phyloP scores from a whole-genome alignment of 2,329 filamentous ascomycete species.

The Venturia aucupariae region DNA sequence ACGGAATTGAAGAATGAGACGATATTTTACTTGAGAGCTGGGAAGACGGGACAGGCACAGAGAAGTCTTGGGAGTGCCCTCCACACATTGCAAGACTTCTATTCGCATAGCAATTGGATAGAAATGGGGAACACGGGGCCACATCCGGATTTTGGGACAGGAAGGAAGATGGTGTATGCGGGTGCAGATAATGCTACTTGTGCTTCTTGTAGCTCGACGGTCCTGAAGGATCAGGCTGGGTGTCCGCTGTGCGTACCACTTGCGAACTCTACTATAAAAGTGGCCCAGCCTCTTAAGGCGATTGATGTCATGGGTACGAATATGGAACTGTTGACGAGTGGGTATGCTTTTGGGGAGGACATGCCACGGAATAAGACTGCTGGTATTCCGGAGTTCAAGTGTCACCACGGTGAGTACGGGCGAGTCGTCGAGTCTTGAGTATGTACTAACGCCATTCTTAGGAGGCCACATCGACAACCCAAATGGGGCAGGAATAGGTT shows the following conservation, averaged over 20 bases:
- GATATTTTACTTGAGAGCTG: not conserved
- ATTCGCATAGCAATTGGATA: conserved; percentile 7
- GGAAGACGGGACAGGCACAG: not conserved
- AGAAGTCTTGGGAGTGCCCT: not conserved
- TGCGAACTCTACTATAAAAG: not conserved
- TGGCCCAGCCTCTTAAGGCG: not conserved
- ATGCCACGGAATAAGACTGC: conserved; percentile 1
- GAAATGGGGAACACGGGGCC: not conserved
- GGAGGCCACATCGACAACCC: conserved; percentile 5
- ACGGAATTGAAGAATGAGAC: not conserved
- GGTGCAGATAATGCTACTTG: not conserved
- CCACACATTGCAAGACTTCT: conserved; percentile 5
- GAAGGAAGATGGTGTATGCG: conserved; percentile 1
- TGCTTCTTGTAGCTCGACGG: not conserved
- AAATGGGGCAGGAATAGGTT: not conserved
- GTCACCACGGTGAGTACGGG: not conserved
- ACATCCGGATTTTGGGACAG: conserved; percentile 5
- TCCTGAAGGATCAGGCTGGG: not conserved
- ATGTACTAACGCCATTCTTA: not conserved
- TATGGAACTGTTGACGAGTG: not conserved
- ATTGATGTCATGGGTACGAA: not conserved
- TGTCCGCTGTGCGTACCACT: not conserved
- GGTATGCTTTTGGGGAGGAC: not conserved
- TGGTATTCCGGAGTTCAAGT: not conserved
- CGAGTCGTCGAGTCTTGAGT: not conserved